phyloP scores from a whole-genome alignment of 495 filamentous ascomycete species.

The Aspergillus coremiiformis region DNA sequence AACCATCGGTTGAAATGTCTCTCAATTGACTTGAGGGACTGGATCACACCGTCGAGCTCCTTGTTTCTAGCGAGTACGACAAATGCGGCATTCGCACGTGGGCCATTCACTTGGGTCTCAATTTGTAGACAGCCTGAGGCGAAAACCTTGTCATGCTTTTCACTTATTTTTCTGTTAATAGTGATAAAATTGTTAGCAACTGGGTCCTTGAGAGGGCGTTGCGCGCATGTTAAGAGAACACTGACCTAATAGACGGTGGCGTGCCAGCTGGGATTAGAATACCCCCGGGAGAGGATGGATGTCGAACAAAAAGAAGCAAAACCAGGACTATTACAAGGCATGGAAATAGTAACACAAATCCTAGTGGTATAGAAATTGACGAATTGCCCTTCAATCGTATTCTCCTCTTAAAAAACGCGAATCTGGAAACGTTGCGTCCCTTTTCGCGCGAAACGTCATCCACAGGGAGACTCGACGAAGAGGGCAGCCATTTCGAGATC shows the following conservation, averaged over 20 bases:
- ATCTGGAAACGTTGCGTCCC: slow-evolving; percentile 45
- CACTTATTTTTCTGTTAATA: slow-evolving; percentile 78
- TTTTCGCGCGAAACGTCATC: slow-evolving; percentile 51
- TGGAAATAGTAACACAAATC: slow-evolving; percentile 88
- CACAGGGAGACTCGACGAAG: slow-evolving; percentile 51
- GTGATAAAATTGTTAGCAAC: slow-evolving; percentile 9
- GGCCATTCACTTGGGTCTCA: slow-evolving; percentile 48
- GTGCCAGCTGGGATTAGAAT: slow-evolving; percentile 85
- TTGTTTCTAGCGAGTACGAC: slow-evolving; percentile 96
- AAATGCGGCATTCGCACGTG: slow-evolving; percentile 86
- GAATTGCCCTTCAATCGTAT: slow-evolving; percentile 92
- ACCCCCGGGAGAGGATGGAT: slow-evolving; percentile 73
- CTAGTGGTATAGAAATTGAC: slow-evolving; percentile 86
- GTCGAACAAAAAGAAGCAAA: slow-evolving; percentile 79
- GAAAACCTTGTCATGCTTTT: slow-evolving; percentile 95
- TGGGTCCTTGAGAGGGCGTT: not conserved
- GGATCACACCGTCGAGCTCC: slow-evolving; percentile 90
- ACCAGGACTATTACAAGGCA: slow-evolving; percentile 87
- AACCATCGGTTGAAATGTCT: slow-evolving; percentile 99
- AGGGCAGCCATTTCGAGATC: slow-evolving; percentile 57
- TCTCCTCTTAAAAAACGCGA: slow-evolving; percentile 82
- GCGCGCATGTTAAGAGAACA: not conserved
- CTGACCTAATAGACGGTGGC: slow-evolving; percentile 86
- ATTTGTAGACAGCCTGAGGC: slow-evolving; percentile 77
- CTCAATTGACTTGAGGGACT: slow-evolving; percentile 96